Conservation (phyloP, 192 early-diverging fungal species). For the Backusella circina region DNA sequence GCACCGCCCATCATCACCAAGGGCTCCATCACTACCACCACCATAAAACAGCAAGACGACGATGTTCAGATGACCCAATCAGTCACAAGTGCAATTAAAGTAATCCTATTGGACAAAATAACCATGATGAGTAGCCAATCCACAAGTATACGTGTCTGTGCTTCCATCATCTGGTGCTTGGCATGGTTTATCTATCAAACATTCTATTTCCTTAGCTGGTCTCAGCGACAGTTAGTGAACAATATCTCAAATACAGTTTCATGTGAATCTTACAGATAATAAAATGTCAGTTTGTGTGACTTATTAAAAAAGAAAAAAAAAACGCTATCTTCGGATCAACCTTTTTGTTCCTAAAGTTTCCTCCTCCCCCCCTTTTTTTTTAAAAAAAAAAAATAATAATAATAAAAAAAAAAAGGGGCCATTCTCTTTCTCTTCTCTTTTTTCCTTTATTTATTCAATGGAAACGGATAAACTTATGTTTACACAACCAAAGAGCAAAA, state of each 20-base stretch:
- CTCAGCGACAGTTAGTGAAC: not conserved
- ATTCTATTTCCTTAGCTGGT: not conserved
- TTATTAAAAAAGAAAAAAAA: too few species aligned
- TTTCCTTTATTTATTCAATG: not conserved
- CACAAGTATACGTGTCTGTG: not conserved
- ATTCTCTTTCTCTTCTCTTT: not conserved
- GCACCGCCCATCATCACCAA: slow-evolving; percentile 1
- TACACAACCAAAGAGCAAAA: not conserved
- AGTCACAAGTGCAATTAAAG: not conserved
- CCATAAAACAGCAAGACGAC: not conserved
- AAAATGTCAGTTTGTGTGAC: not conserved
- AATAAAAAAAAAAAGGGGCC: too few species aligned
- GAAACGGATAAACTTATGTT: slow-evolving; percentile 12
- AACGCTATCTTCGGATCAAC: not conserved
- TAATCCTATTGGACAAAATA: not conserved
- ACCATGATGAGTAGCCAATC: not conserved
- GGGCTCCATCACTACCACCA: not conserved
- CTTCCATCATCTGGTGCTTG: not conserved
- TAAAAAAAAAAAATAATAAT: too few species aligned
- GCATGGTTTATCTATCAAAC: slow-evolving; percentile 6
- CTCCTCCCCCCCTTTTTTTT: not conserved
- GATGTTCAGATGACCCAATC: not conserved
- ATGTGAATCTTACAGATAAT: not conserved
- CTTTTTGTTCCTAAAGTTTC: not conserved
- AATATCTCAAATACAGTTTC: not conserved